Evolutionary conservation across 1,284 basidiomycete genomes (phyloP).

Genomic region (Taiwanofungus camphoratus): DNA sequence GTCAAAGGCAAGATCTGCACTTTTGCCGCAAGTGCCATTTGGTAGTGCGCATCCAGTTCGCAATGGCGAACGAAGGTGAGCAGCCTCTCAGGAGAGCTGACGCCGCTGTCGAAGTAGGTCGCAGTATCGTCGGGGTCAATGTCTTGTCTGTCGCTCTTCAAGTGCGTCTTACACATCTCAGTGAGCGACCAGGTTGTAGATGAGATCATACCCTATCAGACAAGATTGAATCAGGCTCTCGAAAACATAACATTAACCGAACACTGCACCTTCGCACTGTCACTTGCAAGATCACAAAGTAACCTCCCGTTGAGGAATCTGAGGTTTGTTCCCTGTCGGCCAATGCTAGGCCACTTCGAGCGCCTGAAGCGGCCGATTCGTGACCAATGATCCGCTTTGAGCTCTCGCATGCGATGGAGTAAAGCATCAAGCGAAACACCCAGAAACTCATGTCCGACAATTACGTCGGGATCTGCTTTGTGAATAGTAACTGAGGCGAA

Average conservation of each 20-base stretch:
- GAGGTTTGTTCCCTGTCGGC: conserved; percentile 81
- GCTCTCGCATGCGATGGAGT: conserved; percentile 86
- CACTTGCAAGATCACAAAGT: conserved; percentile 89
- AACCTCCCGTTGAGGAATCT: conserved; percentile 83
- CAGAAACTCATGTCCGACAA: conserved; percentile 93
- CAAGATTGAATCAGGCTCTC: too few relatives aligned
- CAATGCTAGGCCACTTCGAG: conserved; percentile 77
- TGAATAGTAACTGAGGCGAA: conserved; percentile 64
- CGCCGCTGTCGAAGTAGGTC: conserved; percentile 82
- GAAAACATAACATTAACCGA: not conserved
- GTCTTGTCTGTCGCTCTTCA: conserved; percentile 82
- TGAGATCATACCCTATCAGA: conserved; percentile 87
- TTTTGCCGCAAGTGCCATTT: conserved; percentile 91
- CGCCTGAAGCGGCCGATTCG: conserved; percentile 90
- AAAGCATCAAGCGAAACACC: conserved; percentile 91
- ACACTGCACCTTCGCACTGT: conserved; percentile 79
- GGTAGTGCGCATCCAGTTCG: conserved; percentile 91
- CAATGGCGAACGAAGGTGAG: conserved; percentile 89
- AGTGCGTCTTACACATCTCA: conserved; percentile 92
- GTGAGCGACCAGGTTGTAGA: conserved; percentile 98
- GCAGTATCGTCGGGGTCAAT: conserved; percentile 96
- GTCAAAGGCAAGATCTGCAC: conserved; percentile 90
- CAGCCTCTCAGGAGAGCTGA: conserved; percentile 74
- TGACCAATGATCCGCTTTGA: conserved; percentile 91
- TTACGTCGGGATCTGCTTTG: conserved; percentile 89